A percentile compares a stretch with the other conserved stretches of the same genome.
Conservation (phyloP, 371 early-diverging fungal species). For the Mortierella sp. region DNA sequence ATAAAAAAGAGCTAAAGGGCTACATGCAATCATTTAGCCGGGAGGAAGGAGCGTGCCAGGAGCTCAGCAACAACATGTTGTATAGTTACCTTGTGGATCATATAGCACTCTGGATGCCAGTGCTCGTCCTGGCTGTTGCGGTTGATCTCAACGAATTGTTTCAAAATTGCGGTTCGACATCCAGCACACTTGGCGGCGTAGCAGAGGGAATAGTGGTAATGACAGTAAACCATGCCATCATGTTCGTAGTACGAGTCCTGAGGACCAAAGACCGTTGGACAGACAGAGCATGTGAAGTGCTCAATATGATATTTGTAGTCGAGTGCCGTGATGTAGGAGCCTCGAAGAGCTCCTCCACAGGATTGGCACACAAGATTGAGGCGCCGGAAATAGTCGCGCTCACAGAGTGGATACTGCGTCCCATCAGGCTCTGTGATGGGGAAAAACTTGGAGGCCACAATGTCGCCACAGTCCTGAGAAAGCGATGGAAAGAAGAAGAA, state of each 20-base stretch:
- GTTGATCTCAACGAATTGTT: slow-evolving; percentile 94
- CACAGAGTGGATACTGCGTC: slow-evolving; percentile 81
- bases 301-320: slow-evolving; percentile 95
- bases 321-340: slow-evolving; percentile 93
- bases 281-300: slow-evolving; percentile 96
- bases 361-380: slow-evolving; percentile 91
- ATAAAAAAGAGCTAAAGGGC: slow-evolving; percentile 11
- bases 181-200: slow-evolving; percentile 94
- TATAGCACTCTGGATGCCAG: slow-evolving; percentile 99
- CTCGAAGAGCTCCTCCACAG: slow-evolving; percentile 92
- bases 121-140: slow-evolving; percentile 79
- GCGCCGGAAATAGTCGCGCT: slow-evolving; percentile 91
- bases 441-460: slow-evolving; percentile 92
- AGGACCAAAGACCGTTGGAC: slow-evolving; percentile 94
- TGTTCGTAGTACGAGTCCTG: slow-evolving; percentile 96
- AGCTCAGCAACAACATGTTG: background rate
- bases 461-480: slow-evolving; percentile 85
- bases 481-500: slow-evolving; percentile 9
- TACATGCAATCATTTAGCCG: slow-evolving; percentile 18
- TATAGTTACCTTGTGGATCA: slow-evolving; percentile 89
- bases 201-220: slow-evolving; percentile 89
- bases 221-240: slow-evolving; percentile 90
- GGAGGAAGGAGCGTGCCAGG: background rate
- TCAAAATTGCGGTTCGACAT: slow-evolving; percentile 92
- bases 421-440: slow-evolving; percentile 79